phyloP scores from a whole-genome alignment of 176 grass and related monocot genomes.

The Aegilops longissima region DNA sequence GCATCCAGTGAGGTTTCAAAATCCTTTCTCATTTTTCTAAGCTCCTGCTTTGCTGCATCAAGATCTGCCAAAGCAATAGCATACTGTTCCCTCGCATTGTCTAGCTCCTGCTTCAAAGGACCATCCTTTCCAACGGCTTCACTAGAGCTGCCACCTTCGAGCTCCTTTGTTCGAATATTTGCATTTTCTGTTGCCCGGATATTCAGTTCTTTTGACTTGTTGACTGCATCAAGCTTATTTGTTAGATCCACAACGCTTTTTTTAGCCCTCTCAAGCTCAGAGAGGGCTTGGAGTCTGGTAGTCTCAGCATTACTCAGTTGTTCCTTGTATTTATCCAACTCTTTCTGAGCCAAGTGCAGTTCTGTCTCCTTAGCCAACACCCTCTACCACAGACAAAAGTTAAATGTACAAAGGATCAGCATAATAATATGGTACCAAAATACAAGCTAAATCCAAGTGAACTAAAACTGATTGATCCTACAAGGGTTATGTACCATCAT shows the following conservation, averaged over 20 bases:
- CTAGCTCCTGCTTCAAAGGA: slow-evolving; percentile 70
- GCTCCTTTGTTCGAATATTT: slow-evolving; percentile 59
- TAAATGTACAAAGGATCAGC: neutral
- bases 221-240: slow-evolving; percentile 57
- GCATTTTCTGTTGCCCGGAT: slow-evolving; percentile 74
- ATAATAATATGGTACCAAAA: slow-evolving; percentile 23
- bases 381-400: slow-evolving; percentile 36
- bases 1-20: slow-evolving; percentile 75
- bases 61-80: slow-evolving; percentile 75
- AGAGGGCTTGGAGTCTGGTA: slow-evolving; percentile 65
- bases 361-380: slow-evolving; percentile 83
- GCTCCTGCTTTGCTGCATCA: slow-evolving; percentile 76
- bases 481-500: neutral
- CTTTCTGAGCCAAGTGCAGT: slow-evolving; percentile 80
- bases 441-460: slow-evolving; percentile 24
- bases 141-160: slow-evolving; percentile 49
- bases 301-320: slow-evolving; percentile 77
- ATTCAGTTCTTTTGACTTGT: slow-evolving; percentile 75
- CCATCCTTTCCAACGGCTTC: slow-evolving; percentile 55
- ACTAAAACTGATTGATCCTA: neutral
- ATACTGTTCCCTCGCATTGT: slow-evolving; percentile 73
- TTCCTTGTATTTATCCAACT: slow-evolving; percentile 92
- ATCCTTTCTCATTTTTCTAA: slow-evolving; percentile 85
- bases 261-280: slow-evolving; percentile 82
- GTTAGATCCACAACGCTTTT: slow-evolving; percentile 65